A percentile compares a stretch with the other conserved stretches of the same genome.
Conservation (phyloP, 192 early-diverging fungal genomes). For the Entomortierella chlamydospora region DNA sequence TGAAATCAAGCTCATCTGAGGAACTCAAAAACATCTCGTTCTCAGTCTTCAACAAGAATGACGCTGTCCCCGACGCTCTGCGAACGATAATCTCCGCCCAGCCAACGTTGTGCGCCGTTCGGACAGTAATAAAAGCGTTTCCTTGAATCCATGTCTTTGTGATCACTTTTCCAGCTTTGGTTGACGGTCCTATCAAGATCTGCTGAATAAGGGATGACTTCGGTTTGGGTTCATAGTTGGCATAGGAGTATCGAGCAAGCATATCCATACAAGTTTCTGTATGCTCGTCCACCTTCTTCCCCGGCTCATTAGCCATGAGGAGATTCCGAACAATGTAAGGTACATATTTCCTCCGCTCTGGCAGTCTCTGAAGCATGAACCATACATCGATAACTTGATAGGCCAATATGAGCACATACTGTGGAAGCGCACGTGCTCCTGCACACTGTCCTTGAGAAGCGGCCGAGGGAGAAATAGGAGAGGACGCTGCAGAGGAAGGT, state of each 20-base stretch:
- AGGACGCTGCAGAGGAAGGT: conserved; percentile 30
- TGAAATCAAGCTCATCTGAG: conserved; percentile 58
- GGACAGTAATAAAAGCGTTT: conserved; percentile 85
- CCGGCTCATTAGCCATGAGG: conserved; percentile 68
- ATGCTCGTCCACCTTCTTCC: conserved; percentile 80
- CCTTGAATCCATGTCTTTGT: conserved; percentile 88
- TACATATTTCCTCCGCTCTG: conserved; percentile 82
- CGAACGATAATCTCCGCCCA: conserved; percentile 89
- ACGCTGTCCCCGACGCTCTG: conserved; percentile 81
- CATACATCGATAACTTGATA: conserved; percentile 93
- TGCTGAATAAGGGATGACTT: conserved; percentile 62
- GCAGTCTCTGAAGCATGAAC: conserved; percentile 84
- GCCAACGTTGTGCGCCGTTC: conserved; percentile 69
- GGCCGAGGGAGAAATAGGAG: conserved; percentile 15
- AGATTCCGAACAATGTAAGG: conserved; percentile 84
- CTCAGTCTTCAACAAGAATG: conserved; percentile 76
- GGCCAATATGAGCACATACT: conserved; percentile 91
- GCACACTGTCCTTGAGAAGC: conserved; percentile 7
- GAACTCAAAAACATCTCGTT: conserved; percentile 65
- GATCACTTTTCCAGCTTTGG: conserved; percentile 59
- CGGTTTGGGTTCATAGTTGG: conserved; percentile 75
- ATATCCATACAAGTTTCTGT: conserved; percentile 95
- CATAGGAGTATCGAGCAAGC: conserved; percentile 87
- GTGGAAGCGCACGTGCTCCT: conserved; percentile 65
- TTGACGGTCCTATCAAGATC: conserved; percentile 59